Evolutionary conservation across 371 early-diverging fungal species (phyloP), one percentile per base, ranked within the genome.

Genomic region (Mortierella sp.): DNA sequence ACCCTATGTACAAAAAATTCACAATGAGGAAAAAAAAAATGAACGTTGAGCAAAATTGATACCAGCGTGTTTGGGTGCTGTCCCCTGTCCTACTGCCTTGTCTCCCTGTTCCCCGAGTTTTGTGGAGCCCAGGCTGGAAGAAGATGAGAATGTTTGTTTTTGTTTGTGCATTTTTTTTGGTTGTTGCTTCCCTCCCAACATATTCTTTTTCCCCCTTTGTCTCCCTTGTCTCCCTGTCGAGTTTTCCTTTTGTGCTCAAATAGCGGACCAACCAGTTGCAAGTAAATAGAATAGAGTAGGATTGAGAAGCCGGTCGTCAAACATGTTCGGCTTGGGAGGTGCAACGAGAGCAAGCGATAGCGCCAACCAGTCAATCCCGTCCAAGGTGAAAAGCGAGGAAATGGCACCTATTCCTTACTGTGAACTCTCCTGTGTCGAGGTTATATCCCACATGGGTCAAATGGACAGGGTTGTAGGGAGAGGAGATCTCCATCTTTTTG

Each of bases 391-490:
- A 32, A 60, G 55, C 3, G 29, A n/a, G 5, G 29, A 14, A 56
- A 14, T 32, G 32, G 60, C 60, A 60, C 18, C 32, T 63, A 35
- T n/a, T 38, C 84, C 89, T 79, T 90, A 94, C 93, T 70, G 97
- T 96, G 81, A 97, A 97, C 90, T 96, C 96, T 78, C 97, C 97
- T 29, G 98, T 96, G 68, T 95, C 94, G 35, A 94, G 91, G 90
- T 97, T 95, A 86, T 96, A 97, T 11, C 98, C 98, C 79, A 97
- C 97, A 84, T 98, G 99, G 21, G 98, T 98, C 76, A 98, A 91
- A 88, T 99, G 99, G 54, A 97, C 95, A 18, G 98, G 97, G 87
- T 98, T 98, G 88, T 97, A 99, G 12, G 99, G 99, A 16, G 96
- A 94, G 5, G 98, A 98, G 76, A 99, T 99, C 84, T 96, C 97